These are phyloP conservation scores for Aspergillus cejpii DNA, from an alignment of 2,329 filamentous ascomycete species.

Conservation along the genomic window DNA sequence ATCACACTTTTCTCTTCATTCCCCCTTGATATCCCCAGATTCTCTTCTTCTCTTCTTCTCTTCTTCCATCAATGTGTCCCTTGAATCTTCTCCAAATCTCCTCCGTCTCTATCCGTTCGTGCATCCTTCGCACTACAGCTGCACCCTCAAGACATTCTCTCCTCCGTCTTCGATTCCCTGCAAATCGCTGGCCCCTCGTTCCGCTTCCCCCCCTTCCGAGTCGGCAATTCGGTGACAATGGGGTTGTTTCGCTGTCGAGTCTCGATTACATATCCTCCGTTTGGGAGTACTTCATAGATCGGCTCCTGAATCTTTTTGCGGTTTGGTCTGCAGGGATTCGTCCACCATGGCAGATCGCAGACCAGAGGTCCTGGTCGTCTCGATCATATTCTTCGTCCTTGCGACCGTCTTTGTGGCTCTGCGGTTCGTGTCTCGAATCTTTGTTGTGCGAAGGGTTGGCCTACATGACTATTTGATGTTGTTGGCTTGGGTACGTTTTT, in stretches of 20 bases:
- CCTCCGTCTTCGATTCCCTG: neutral
- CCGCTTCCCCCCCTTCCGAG: neutral
- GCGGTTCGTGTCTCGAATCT: conserved; percentile 64
- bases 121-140: no score
- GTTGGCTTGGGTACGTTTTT: conserved; percentile 59
- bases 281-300: neutral
- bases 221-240: conserved; percentile 4
- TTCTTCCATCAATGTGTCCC: conserved; percentile 2
- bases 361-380: conserved; percentile 38
- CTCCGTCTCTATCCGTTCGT: neutral
- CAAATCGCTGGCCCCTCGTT: neutral
- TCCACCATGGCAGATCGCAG: conserved; percentile 31
- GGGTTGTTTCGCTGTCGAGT: conserved; percentile 1
- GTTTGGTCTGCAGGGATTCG: neutral
- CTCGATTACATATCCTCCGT: neutral
- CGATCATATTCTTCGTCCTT: conserved; percentile 50
- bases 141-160: no score
- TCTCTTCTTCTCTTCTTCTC: neutral
- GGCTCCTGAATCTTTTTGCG: neutral
- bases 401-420: conserved; percentile 68
- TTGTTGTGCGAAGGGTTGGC: conserved; percentile 63
- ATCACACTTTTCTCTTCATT: neutral
- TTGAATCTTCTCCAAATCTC: neutral
- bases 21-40: neutral
- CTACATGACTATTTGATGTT: conserved; percentile 79